Evolutionary conservation across 2,329 filamentous ascomycete genomes (phyloP).

Genomic region (Ophiostoma ulmi): DNA sequence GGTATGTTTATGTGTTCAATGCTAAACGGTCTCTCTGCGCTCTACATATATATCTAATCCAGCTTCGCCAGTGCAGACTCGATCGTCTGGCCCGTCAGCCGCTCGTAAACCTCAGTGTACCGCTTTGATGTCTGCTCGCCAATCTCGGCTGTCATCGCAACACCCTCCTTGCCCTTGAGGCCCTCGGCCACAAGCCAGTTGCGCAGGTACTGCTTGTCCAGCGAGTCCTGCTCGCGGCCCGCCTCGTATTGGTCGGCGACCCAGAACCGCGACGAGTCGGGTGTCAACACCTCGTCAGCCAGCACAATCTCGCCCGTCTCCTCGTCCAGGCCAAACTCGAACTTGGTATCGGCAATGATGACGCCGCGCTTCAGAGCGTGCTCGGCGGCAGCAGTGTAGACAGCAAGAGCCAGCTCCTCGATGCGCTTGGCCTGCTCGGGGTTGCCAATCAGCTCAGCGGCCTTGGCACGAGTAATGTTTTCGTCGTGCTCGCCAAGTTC

Average conservation of each 20-base stretch:
- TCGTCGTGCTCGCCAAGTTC: conserved; percentile 72
- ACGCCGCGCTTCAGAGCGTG: conserved; percentile 64
- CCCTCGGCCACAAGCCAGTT: conserved; percentile 74
- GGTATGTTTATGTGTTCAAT: background rate
- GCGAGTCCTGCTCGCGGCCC: conserved; percentile 72
- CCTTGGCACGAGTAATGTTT: conserved; percentile 71
- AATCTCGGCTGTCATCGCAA: conserved; percentile 68
- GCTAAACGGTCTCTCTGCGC: background rate
- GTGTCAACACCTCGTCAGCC: conserved; percentile 81
- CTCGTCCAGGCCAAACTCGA: conserved; percentile 63
- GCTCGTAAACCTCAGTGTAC: conserved; percentile 71
- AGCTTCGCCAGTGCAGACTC: conserved; percentile 33
- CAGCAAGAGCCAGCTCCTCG: conserved; percentile 57
- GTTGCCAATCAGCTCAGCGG: conserved; percentile 58
- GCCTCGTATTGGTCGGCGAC: conserved; percentile 64
- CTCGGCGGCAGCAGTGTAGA: conserved; percentile 59
- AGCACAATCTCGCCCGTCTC: conserved; percentile 63
- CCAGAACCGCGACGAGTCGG: conserved; percentile 85
- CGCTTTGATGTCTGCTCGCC: conserved; percentile 62
- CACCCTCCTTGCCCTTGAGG: conserved; percentile 68
- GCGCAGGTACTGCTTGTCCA: conserved; percentile 80
- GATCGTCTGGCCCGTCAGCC: conserved; percentile 55
- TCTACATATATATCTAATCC: conserved; percentile 9
- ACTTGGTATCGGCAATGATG: conserved; percentile 62
- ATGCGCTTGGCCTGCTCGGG: conserved; percentile 58